Evolutionary conservation across 768 basidiomycete genomes (phyloP).

Genomic region (Saitozyma sp.): DNA sequence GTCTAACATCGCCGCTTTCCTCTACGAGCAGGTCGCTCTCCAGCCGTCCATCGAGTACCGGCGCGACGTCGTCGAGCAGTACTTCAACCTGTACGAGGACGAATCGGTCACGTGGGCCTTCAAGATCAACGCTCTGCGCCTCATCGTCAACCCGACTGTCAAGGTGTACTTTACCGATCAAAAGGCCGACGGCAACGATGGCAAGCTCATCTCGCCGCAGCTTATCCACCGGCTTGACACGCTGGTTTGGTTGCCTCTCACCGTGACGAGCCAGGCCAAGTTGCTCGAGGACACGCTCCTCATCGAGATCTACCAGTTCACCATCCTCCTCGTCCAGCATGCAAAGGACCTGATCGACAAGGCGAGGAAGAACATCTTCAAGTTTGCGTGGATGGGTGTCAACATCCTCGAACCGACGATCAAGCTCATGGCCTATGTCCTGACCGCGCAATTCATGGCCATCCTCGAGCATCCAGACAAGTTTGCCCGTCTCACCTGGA

Average conservation of each 20-base stretch:
- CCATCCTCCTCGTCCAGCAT: constrained; percentile 81
- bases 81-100: constrained; percentile 76
- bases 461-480: constrained; percentile 85
- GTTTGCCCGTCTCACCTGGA: constrained; percentile 88
- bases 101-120: constrained; percentile 68
- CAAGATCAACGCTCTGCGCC: constrained; percentile 66
- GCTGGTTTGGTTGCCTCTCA: constrained; percentile 72
- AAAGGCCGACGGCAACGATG: constrained; percentile 54
- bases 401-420: constrained; percentile 81
- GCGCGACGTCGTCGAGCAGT: constrained; percentile 79
- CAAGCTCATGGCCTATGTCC: constrained; percentile 86
- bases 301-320: constrained; percentile 86
- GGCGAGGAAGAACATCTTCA: constrained; percentile 86
- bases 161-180: constrained; percentile 68
- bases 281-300: constrained; percentile 74
- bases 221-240: constrained; percentile 64
- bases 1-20: constrained; percentile 73
- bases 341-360: constrained; percentile 78
- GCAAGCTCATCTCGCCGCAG: constrained; percentile 67
- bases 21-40: constrained; percentile 80
- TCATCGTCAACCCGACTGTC: constrained; percentile 82
- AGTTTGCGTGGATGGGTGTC: constrained; percentile 87
- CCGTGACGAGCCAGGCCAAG: constrained; percentile 50
- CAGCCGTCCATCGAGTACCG: constrained; percentile 66
- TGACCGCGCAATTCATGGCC: constrained; percentile 88